Evolutionary conservation across 192 early-diverging fungal species (phyloP), one percentile per base, ranked within the genome.

Genomic region (Coemansia sp.): DNA sequence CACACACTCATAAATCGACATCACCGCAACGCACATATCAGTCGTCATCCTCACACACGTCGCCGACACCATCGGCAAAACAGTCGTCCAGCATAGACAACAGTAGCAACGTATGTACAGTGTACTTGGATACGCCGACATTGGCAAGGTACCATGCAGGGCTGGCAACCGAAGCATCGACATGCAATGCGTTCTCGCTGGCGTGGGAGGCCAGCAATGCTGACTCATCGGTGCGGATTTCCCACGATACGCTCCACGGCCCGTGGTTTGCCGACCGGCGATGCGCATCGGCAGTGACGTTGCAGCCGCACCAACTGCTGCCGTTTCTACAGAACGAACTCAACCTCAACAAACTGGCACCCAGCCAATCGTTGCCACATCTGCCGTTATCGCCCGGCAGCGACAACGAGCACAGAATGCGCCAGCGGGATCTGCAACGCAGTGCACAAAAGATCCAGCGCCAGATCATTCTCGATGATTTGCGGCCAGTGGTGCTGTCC

Each of bases 251-350:
- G 9, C 60, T 61, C 13, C 53, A 49, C 16, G 77, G 77, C n/a
- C 68, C 77, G 8, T 80, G 77, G 77, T 63, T 74, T 52, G 67
- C 77, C 49, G 68, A 69, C 41, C 45, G 54, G 22, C 61, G 57
- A 11, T 16, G n/a, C 16, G 41, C 45, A 4, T 53, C 72, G 18
- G 53, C 61, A 9, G 45, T 63, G 3, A n/a, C 37, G 39, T 55
- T 80, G 57, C 26, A 52, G 54, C 43, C 58, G 7, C 54, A 66
- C 26, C 64, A 71, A 32, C 45, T 74, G 24, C 48, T 74, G n/a
- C 77, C 71, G 10, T 80, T 80, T 38, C 61, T 80, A 23, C 63
- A 74, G 14, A 61, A 68, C 57, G 77, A 80, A 47, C 60, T 80
- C 19, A 80, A 80, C 10, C 61, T 80, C 47, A 69, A 62, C 59